A percentile compares a stretch with the other conserved stretches of the same genome.
Conservation (phyloP, 2,329 filamentous ascomycete genomes). For the Tolypocladium album region DNA sequence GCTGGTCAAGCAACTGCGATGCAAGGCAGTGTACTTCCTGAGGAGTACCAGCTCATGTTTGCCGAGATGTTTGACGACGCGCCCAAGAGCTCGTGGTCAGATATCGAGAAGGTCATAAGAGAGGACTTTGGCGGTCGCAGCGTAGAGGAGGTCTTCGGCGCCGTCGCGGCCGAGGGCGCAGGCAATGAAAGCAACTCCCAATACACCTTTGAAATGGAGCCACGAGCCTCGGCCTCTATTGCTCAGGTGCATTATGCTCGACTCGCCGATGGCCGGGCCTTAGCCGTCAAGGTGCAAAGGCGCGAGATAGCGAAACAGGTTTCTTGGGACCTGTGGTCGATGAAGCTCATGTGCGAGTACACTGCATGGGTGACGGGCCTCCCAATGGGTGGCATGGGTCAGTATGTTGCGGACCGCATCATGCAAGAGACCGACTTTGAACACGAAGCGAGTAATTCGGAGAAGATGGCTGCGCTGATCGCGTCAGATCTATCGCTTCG, state of each 20-base stretch:
- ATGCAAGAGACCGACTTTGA: slow-evolving; percentile 58
- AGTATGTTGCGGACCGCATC: slow-evolving; percentile 54
- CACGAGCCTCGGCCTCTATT: slow-evolving; percentile 49
- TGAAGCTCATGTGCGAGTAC: slow-evolving; percentile 34
- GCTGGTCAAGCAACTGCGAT: slow-evolving; percentile 63
- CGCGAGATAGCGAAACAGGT: slow-evolving; percentile 55
- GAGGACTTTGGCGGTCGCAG: slow-evolving; percentile 45
- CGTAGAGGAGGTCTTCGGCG: slow-evolving; percentile 53
- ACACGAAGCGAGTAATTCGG: slow-evolving; percentile 54
- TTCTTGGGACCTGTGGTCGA: slow-evolving; percentile 58
- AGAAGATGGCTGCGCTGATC: slow-evolving; percentile 48
- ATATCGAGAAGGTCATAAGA: slow-evolving; percentile 50
- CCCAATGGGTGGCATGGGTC: slow-evolving; percentile 54
- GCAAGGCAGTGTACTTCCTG: slow-evolving; percentile 57
- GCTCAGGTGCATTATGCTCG: slow-evolving; percentile 61
- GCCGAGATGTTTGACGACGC: slow-evolving; percentile 60
- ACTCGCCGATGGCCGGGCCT: slow-evolving; percentile 45
- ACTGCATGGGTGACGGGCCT: slow-evolving; percentile 38
- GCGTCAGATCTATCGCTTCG: slow-evolving; percentile 43
- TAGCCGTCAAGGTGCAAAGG: slow-evolving; percentile 62
- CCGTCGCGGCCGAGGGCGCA: background rate
- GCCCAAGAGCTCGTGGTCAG: slow-evolving; percentile 55
- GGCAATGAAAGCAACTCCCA: background rate
- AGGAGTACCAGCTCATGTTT: slow-evolving; percentile 60
- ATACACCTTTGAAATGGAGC: background rate